These are phyloP conservation scores for Phaffomyces opuntiae DNA, from an alignment of 805 yeast species.

Conservation along the genomic window DNA sequence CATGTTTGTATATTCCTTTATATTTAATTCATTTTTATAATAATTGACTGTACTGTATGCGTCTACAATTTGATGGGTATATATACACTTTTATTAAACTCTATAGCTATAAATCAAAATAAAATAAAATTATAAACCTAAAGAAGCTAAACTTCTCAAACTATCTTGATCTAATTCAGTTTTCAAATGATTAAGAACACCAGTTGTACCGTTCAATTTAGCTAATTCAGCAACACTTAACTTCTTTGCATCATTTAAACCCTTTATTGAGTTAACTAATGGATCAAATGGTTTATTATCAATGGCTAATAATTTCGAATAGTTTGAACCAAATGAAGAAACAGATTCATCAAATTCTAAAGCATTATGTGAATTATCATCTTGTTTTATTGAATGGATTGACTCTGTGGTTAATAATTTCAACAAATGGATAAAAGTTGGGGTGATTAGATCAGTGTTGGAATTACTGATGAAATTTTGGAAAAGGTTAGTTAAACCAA, in stretches of 20 bases:
- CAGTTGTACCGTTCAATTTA: conserved; percentile 15
- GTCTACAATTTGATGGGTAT: background rate
- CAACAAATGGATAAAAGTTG: conserved; percentile 38
- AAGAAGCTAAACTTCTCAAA: conserved; percentile 8
- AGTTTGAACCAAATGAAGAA: conserved; percentile 80
- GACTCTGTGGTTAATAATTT: conserved; percentile 31
- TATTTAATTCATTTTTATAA: too few species aligned
- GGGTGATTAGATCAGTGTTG: conserved; percentile 34
- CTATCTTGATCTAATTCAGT: conserved; percentile 14
- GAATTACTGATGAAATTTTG: conserved; percentile 30
- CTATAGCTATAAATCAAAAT: too few species aligned
- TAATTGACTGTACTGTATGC: too few species aligned
- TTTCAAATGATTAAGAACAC: conserved; percentile 15
- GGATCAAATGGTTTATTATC: conserved; percentile 66
- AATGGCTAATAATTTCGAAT: conserved; percentile 64
- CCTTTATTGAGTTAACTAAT: conserved; percentile 5
- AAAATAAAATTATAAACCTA: conserved; percentile 11
- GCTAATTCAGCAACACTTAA: conserved; percentile 16
- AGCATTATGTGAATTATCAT: conserved; percentile 31
- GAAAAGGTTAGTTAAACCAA: conserved; percentile 45
- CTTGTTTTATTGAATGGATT: conserved; percentile 26
- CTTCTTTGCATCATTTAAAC: conserved; percentile 12
- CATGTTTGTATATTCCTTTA: too few species aligned
- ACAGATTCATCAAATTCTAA: conserved; percentile 56
- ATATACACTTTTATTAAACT: background rate